These are phyloP conservation scores for thale cress (Arabidopsis thaliana) DNA, from an alignment of 345 rosid genomes.

Conservation along the genomic window TAIR10.1 NC_003070.9:23740001-23740500, in stretches of 20 bases:
- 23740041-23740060: constrained; percentile 92
- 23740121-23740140: constrained; percentile 53
- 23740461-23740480: constrained; percentile 4
- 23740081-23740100: constrained; percentile 91
- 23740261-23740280: constrained; percentile 27
- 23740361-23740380: constrained; percentile 1
- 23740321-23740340: constrained; percentile 61
- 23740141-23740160: constrained; percentile 51
- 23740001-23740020: constrained; percentile 98
- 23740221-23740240: constrained; percentile 23
- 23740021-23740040: constrained; percentile 96
- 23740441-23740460: constrained; percentile 14
- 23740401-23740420: background rate
- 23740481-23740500: constrained; percentile 14
- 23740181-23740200: constrained; percentile 44
- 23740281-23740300: constrained; percentile 36
- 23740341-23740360: constrained; percentile 24
- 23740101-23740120: constrained; percentile 93
- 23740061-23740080: constrained; percentile 95
- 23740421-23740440: constrained; percentile 6
- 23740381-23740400: background rate
- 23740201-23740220: constrained; percentile 29
- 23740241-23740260: constrained; percentile 28
- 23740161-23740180: constrained; percentile 55
- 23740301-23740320: constrained; percentile 21